Conservation (phyloP, 177 flowering plant species). For the Vitis hybrid region DNA sequence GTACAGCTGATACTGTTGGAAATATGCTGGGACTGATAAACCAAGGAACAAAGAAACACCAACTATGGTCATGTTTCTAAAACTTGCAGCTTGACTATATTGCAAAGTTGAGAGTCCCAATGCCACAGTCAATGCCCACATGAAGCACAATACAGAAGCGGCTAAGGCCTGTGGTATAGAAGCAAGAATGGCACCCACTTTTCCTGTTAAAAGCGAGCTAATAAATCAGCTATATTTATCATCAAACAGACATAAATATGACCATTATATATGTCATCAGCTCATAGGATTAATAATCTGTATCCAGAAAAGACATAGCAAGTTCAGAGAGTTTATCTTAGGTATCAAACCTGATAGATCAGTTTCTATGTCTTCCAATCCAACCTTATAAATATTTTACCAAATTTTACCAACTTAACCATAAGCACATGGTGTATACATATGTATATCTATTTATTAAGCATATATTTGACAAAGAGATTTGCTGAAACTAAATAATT, state of each 20-base stretch:
- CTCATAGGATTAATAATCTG: neutral
- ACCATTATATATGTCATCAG: neutral
- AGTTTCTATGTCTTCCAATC: neutral
- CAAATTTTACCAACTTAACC: too few relatives aligned
- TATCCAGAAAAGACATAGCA: neutral
- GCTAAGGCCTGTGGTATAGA: constrained; percentile 94
- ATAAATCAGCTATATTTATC: neutral
- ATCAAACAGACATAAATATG: neutral
- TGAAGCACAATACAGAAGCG: constrained; percentile 79
- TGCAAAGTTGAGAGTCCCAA: constrained; percentile 81
- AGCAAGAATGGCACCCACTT: constrained; percentile 92
- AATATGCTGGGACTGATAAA: constrained; percentile 80
- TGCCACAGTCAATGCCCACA: constrained; percentile 79
- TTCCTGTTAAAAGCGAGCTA: constrained; percentile 44
- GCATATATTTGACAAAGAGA: too few relatives aligned
- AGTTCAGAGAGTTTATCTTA: neutral
- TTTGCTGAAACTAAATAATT: neutral
- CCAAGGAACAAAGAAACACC: constrained; percentile 88
- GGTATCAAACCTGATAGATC: neutral
- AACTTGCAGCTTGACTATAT: constrained; percentile 63
- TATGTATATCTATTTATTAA: too few relatives aligned
- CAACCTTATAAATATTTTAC: too few relatives aligned
- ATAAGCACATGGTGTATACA: too few relatives aligned
- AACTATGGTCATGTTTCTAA: constrained; percentile 73
- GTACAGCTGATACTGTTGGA: constrained; percentile 76